Percentiles rank a stretch among this genome's conserved stretches.
phyloP scores from a whole-genome alignment of 2,329 filamentous ascomycete genomes.

The Didymella pinodella region DNA sequence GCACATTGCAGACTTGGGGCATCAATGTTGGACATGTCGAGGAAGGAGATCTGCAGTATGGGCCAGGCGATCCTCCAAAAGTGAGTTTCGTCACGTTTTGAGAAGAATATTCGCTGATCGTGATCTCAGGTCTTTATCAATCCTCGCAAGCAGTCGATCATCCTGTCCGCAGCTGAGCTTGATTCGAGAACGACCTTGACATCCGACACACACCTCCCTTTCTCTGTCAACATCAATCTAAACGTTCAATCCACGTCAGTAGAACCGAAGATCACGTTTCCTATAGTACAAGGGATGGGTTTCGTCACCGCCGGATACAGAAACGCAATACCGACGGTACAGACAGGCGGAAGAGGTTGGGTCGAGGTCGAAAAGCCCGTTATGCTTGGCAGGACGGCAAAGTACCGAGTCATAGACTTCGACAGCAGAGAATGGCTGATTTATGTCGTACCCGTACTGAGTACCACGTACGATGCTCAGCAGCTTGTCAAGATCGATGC shows the following conservation, averaged over 20 bases:
- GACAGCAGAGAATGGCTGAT: slow-evolving; percentile 76
- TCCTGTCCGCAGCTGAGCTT: slow-evolving; percentile 81
- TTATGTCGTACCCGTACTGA: slow-evolving; percentile 68
- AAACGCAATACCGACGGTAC: slow-evolving; percentile 73
- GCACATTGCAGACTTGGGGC: slow-evolving; percentile 69
- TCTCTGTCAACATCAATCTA: slow-evolving; percentile 74
- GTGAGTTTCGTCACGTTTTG: slow-evolving; percentile 14
- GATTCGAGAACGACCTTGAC: slow-evolving; percentile 64
- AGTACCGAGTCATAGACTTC: slow-evolving; percentile 77
- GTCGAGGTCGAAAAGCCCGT: slow-evolving; percentile 65
- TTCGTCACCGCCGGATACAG: slow-evolving; percentile 83
- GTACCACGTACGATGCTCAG: slow-evolving; percentile 64
- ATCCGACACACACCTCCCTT: slow-evolving; percentile 61
- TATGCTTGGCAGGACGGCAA: slow-evolving; percentile 71
- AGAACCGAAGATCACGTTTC: slow-evolving; percentile 73
- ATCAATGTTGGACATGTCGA: slow-evolving; percentile 79
- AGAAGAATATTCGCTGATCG: background rate
- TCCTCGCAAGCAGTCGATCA: slow-evolving; percentile 81
- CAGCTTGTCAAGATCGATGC: slow-evolving; percentile 70
- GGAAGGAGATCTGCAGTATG: slow-evolving; percentile 70
- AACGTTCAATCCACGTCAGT: slow-evolving; percentile 59
- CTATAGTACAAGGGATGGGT: slow-evolving; percentile 87
- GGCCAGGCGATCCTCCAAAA: slow-evolving; percentile 53
- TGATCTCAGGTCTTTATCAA: slow-evolving; percentile 71
- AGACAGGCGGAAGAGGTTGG: slow-evolving; percentile 76